Evolutionary conservation across 257 asterid genomes (phyloP).

Genomic region (Salvia splendens): DNA sequence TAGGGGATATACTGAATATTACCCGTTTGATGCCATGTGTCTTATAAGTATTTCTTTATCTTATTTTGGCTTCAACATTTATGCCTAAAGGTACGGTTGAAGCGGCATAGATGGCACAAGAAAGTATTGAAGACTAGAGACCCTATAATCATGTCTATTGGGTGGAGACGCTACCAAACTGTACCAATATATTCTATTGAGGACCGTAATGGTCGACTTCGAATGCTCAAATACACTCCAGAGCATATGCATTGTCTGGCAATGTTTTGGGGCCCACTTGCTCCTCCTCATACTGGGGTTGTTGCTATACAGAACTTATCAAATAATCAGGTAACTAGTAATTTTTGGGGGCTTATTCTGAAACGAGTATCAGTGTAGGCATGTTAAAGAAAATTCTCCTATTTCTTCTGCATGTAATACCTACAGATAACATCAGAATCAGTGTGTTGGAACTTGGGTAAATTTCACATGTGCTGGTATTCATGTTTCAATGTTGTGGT

Average conservation of each 20-base stretch:
- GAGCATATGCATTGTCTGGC: slow-evolving; percentile 99
- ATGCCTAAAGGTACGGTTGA: slow-evolving; percentile 67
- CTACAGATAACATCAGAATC: not conserved
- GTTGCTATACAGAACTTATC: slow-evolving; percentile 89
- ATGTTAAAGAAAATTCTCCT: not conserved
- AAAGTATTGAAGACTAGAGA: slow-evolving; percentile 95
- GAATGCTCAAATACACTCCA: slow-evolving; percentile 98
- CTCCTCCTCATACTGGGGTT: slow-evolving; percentile 91
- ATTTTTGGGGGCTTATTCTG: slow-evolving; percentile 7
- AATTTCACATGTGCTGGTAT: not conserved
- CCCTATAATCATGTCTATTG: slow-evolving; percentile 92
- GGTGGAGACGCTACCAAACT: slow-evolving; percentile 99
- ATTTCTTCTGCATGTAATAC: not conserved
- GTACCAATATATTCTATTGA: slow-evolving; percentile 86
- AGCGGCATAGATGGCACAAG: slow-evolving; percentile 98
- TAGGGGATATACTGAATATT: slow-evolving; percentile 12
- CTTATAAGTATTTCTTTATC: not conserved
- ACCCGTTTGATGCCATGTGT: not conserved
- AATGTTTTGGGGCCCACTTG: slow-evolving; percentile 99
- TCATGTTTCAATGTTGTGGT: not conserved
- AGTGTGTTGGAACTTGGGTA: not conserved
- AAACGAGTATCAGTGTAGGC: slow-evolving; percentile 2
- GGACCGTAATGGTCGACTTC: slow-evolving; percentile 87
- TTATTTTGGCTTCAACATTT: slow-evolving; percentile 14
- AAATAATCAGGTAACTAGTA: slow-evolving; percentile 68